Base-by-base conservation (phyloP, 768 basidiomycete species). In the Mycena galericulata region DNA sequence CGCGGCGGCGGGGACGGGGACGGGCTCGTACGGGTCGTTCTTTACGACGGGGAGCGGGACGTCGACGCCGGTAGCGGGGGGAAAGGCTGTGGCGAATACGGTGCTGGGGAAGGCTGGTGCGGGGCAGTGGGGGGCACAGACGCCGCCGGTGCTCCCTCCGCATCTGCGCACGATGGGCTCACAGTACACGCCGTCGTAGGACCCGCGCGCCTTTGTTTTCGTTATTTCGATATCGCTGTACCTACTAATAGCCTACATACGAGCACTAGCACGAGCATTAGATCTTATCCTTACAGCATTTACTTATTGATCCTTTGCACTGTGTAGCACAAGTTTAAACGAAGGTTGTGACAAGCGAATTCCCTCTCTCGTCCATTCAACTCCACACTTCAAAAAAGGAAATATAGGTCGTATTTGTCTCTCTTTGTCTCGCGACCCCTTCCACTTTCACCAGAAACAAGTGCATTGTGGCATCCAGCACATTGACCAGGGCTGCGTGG, bases 51-150 rank as follows among this genome's bases (percentile, higher is more conserved):
- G 69, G 45, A 65, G 62, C 34, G 40, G 59, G 34, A 65, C 76
- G 61, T 79, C 81, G 32, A 38, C 76, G 29, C 70, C 76, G 20
- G 77, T 77, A 38, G 58, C 68, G 29, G 69, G 69, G 41, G 73
- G 67, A 68, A 84, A 85, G 14, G 87, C 85, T 3, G 87, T 88
- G 22, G 87, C 87, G 20, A 88, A 88, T 51, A 88, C 87, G 0
- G 85, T 88, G 26, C 50, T 82, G 51, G 68, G 68, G 40, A 63
- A 76, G 45, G 62, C 27, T 27, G 64, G 58, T 43, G 45, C 51
- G 27, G 34, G 59, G 40, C 46, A 46, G n/a, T 50, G 36, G 41
- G 56, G 56, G 24, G 43, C 54, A 22, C 46, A 54, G 26, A 75
- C 26, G 36, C 62, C 67, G 34, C 72, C 74, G 15, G 72, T 73